These are phyloP conservation scores for Sclerotinia subarctica DNA, from an alignment of 2,329 filamentous ascomycete genomes.

Conservation along the genomic window DNA sequence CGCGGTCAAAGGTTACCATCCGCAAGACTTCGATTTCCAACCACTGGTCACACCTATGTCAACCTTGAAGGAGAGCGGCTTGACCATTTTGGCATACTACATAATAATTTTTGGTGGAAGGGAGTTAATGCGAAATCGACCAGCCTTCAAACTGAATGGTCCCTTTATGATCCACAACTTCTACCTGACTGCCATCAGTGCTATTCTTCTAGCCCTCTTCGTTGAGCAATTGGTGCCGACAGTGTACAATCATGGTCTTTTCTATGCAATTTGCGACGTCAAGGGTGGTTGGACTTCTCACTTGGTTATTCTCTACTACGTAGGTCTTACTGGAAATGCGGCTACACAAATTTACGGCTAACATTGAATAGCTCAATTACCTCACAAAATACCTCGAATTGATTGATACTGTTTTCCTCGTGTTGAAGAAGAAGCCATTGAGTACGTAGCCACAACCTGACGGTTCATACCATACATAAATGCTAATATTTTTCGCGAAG, in stretches of 20 bases:
- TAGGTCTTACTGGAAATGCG: constrained; percentile 50
- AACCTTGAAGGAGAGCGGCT: constrained; percentile 76
- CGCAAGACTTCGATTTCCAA: constrained; percentile 81
- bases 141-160: constrained; percentile 80
- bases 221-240: constrained; percentile 88
- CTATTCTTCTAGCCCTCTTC: constrained; percentile 75
- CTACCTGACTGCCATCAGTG: constrained; percentile 83
- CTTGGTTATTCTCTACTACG: constrained; percentile 93
- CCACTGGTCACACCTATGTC: constrained; percentile 84
- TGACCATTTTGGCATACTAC: constrained; percentile 87
- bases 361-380: constrained; percentile 76
- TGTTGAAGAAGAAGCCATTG: constrained; percentile 99
- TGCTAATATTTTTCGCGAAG: constrained; percentile 44
- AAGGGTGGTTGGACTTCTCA: constrained; percentile 91
- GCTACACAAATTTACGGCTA: constrained; percentile 37
- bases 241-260: constrained; percentile 75
- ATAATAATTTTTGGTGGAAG: constrained; percentile 88
- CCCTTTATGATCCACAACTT: constrained; percentile 98
- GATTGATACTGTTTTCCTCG: constrained; percentile 91
- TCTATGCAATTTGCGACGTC: constrained; percentile 79
- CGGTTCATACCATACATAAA: not conserved
- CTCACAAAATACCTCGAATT: constrained; percentile 97
- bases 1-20: constrained; percentile 72
- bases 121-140: constrained; percentile 84
- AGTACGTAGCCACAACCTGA: constrained; percentile 50